These are phyloP conservation scores for Xylaria castorea DNA, from an alignment of 495 filamentous ascomycete genomes.

Conservation along the genomic window DNA sequence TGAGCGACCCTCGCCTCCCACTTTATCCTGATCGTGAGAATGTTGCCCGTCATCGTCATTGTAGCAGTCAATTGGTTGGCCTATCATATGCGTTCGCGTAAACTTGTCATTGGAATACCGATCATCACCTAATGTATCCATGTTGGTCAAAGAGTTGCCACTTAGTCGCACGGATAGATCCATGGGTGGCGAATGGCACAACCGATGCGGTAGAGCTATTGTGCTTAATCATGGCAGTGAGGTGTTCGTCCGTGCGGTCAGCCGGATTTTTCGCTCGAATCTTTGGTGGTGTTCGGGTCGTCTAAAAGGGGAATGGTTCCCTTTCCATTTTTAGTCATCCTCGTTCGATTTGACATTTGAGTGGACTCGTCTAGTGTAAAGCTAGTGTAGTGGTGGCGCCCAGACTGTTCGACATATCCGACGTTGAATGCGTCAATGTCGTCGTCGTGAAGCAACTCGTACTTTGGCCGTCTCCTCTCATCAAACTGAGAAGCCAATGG, in stretches of 20 bases:
- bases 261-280: neutral
- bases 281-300: neutral
- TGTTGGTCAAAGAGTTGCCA: neutral
- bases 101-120: neutral
- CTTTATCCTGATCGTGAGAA: neutral
- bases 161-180: constrained; percentile 14
- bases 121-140: neutral
- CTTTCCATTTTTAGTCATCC: constrained; percentile 11
- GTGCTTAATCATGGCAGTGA: neutral
- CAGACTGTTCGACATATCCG: neutral
- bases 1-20: neutral
- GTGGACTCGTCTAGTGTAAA: constrained; percentile 9
- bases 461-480: neutral
- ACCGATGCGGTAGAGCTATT: neutral
- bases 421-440: neutral
- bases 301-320: neutral
- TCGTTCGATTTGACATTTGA: neutral
- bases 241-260: neutral
- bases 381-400: neutral
- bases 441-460: constrained; percentile 5
- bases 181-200: neutral
- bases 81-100: neutral
- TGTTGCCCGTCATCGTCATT: neutral
- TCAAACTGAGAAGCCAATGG: neutral
- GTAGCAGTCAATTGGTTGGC: neutral